Evolutionary conservation across 129 eudicot species (phyloP).

Genomic region (Chrysanthemum lavandulifolium): DNA sequence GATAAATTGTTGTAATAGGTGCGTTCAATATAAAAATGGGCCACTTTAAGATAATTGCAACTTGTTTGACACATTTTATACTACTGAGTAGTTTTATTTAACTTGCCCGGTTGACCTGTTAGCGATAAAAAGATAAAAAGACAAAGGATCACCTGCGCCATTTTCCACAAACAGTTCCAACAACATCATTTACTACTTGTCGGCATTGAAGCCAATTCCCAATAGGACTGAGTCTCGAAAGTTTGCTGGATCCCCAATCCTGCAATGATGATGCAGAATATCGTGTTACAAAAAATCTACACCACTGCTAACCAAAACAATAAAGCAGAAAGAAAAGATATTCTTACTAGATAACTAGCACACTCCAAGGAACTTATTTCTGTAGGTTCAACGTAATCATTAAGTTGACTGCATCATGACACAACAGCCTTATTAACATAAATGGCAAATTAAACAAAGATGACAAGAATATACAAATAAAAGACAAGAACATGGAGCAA

Average conservation of each 20-base stretch:
- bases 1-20: background rate
- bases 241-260: constrained; percentile 47
- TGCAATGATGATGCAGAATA: constrained; percentile 26
- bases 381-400: constrained; percentile 40
- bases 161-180: constrained; percentile 78
- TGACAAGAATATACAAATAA: background rate
- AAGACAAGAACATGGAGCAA: constrained; percentile 2
- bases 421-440: constrained; percentile 15
- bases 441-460: constrained; percentile 3
- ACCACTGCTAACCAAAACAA: constrained; percentile 12
- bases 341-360: constrained; percentile 50
- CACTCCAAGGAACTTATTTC: constrained; percentile 39
- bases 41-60: background rate
- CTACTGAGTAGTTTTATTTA: background rate
- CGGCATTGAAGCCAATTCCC: constrained; percentile 94
- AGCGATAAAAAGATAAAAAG: background rate
- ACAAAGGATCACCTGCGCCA: constrained; percentile 80
- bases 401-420: constrained; percentile 46
- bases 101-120: background rate
- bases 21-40: background rate
- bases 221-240: constrained; percentile 46
- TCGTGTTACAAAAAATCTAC: constrained; percentile 18
- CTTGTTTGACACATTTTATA: background rate
- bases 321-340: constrained; percentile 5
- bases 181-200: constrained; percentile 42